A percentile compares a stretch with the other conserved stretches of the same genome.
phyloP scores from a whole-genome alignment of 306 rosid genomes.

The Castanopsis chinensis region DNA sequence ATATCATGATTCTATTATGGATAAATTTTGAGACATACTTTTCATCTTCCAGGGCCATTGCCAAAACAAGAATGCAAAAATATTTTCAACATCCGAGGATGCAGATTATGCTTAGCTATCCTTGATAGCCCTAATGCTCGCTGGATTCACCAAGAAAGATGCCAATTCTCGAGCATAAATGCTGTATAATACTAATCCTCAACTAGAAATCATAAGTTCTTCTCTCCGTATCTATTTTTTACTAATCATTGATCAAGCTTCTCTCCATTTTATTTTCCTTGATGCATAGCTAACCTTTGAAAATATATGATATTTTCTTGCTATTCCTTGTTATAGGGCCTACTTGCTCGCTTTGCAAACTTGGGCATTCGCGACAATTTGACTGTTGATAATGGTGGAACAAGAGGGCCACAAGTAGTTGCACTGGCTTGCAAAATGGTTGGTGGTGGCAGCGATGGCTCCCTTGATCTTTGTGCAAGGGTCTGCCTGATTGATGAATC shows the following conservation, averaged over 20 bases:
- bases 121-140: constrained; percentile 74
- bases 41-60: constrained; percentile 58
- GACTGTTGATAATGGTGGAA: constrained; percentile 39
- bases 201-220: neutral
- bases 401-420: constrained; percentile 60
- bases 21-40: constrained; percentile 6
- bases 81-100: constrained; percentile 68
- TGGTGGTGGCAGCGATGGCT: constrained; percentile 91
- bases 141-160: constrained; percentile 75
- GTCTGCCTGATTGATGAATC: constrained; percentile 75
- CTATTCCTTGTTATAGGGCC: constrained; percentile 40
- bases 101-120: constrained; percentile 82
- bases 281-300: neutral
- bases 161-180: constrained; percentile 55
- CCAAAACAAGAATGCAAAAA: constrained; percentile 90
- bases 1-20: neutral
- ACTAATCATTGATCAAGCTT: neutral
- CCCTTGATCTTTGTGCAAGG: constrained; percentile 81
- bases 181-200: constrained; percentile 34
- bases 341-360: constrained; percentile 60
- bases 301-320: neutral
- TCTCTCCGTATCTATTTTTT: too few relatives aligned
- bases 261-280: neutral
- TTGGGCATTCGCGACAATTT: constrained; percentile 72
- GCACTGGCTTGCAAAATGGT: constrained; percentile 96